Conservation (phyloP, 2,329 filamentous ascomycete genomes). For the Boeremia lycopersici region DNA sequence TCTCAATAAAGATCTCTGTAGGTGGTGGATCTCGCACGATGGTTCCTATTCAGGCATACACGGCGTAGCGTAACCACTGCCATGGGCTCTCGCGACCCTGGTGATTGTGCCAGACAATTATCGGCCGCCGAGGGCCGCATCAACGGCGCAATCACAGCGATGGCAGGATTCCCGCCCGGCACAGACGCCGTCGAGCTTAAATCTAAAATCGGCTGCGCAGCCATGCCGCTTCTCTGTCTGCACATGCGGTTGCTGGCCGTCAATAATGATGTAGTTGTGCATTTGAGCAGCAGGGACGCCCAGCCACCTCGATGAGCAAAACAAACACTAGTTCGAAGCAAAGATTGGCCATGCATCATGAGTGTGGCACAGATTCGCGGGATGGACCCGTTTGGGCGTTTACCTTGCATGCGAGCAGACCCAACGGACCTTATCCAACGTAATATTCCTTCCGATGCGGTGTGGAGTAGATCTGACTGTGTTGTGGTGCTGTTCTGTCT, state of each 20-base stretch:
- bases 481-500: constrained; percentile 2
- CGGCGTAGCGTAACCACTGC: constrained; percentile 18
- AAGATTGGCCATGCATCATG: neutral
- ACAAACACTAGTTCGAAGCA: constrained; percentile 1
- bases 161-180: constrained; percentile 28
- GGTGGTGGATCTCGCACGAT: constrained; percentile 13
- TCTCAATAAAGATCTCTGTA: neutral
- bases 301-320: constrained; percentile 16
- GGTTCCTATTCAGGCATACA: constrained; percentile 12
- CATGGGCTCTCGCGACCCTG: constrained; percentile 9
- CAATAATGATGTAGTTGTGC: constrained; percentile 25
- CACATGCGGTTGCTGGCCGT: constrained; percentile 3
- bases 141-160: constrained; percentile 27
- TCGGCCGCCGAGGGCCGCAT: constrained; percentile 25
- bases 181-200: constrained; percentile 28
- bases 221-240: constrained; percentile 6
- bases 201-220: constrained; percentile 17
- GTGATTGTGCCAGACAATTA: constrained; percentile 22
- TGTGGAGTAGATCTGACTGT: constrained; percentile 15
- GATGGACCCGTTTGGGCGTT: constrained; percentile 30
- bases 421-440: constrained; percentile 12
- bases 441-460: constrained; percentile 13
- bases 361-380: constrained; percentile 22
- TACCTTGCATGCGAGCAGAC: constrained; percentile 8
- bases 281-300: constrained; percentile 2